Evolutionary conservation across 768 basidiomycete genomes (phyloP), one percentile per base, ranked within the genome.

Genomic region (Naganishia antarctica): DNA sequence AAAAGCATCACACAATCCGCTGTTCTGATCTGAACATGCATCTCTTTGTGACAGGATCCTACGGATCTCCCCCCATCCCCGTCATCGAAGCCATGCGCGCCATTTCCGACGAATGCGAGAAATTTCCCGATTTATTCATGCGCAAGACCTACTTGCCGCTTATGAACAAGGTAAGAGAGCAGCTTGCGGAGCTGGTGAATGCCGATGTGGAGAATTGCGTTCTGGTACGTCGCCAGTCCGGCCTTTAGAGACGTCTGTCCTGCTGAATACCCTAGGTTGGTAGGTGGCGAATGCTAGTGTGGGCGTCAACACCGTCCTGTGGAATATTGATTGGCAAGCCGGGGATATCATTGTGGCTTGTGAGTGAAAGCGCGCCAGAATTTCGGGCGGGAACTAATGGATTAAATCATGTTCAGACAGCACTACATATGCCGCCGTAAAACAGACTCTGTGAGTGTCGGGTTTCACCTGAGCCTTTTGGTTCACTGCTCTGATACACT

Each of bases 301-400:
- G 67, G 87, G 84, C 2, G 68, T 91, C 34, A 85, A 85, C 68
- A 87, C 84, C 11, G 78, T 91, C 53, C 72, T 89, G 32, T 78
- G 81, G 49, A 89, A 89, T 64, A 79, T 91, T 31, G 78, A 82
- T 40, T 89, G 86, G 87, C 79, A 82, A 40, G 73, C 83, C 51
- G 84, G 82, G 0, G 89, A 91, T 74, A 77, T 87, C 9, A 80
- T 91, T 59, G 77, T 90, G 47, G 79, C 76, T 15, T 83, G 87
- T 88, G 47, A 61, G 70, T 67, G 15, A 9, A 7, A 37, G 15
- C 29, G 25, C 18, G 40, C 58, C 51, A 23, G 44, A 15, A 28
- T 7, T 63, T 23, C 40, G 6, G 43, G n/a, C 8, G 15, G 0
- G 34, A 12, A n/a, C 43, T 44, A 18, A 44, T 44, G 43, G 5